Base-by-base conservation (phyloP, 306 rosid species). In the Castanea crenata region DNA sequence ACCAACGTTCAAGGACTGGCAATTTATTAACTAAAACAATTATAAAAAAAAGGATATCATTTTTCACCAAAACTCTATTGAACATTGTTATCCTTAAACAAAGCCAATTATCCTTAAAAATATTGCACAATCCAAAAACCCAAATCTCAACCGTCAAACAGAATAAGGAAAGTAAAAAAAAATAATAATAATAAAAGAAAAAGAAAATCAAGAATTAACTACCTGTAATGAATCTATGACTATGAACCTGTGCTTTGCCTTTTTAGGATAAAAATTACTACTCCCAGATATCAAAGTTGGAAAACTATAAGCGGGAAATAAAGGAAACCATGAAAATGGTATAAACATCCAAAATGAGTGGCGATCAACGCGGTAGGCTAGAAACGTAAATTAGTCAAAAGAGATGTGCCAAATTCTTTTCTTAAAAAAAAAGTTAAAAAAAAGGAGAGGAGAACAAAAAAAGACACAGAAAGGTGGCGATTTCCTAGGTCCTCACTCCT, bases 401-500 rank as follows among this genome's bases (percentile, higher is more conserved):
- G 82, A n/a, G 4, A 80, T 55, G 87, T 86, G 82, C 82, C 76
- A 86, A 75, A 75, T 65, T 58, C 69, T 65, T 54, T 52, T 63
- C 61, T 31, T 79, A 23, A 27, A 65, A 62, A 84, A 80, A 83
- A 89, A 85, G 86, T 79, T 82, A 80, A 82, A 80, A 85, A 85
- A 55, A 64, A 20, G 1, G 13, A 59, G 11, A 21, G 35, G 65
- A 23, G 31, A 13, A 13, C 11, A 56, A 34, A n/a, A 3, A 23
- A 38, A 9, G 6, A 34, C 15, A 46, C 69, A 79, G 12, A 19
- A 77, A 79, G 68, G 81, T 56, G 84, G 78, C 83, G 64, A 79
- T 88, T 90, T 85, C 88, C 87, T 87, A 81, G 90, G 86, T 21
- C 21, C 57, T 83, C 83, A 85, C 79, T 21, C 19, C 57, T 83